Conservation (phyloP, 768 basidiomycete species). For the Rhizopogon rudus region DNA sequence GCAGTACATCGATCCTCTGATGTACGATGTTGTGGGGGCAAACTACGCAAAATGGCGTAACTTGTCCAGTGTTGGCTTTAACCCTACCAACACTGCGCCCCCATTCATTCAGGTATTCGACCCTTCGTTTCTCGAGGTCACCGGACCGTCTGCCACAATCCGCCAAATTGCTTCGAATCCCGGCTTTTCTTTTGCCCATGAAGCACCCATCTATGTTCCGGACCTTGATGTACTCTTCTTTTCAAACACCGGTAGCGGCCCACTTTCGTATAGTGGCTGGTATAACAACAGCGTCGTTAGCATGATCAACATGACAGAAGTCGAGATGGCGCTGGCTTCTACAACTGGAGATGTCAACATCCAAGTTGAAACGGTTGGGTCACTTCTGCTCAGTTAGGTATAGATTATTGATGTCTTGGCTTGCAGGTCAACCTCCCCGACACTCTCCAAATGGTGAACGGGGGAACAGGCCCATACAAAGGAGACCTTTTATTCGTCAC, state of each 20-base stretch:
- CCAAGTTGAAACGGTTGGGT: slow-evolving; percentile 38
- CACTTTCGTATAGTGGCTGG: slow-evolving; percentile 57
- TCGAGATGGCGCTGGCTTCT: slow-evolving; percentile 39
- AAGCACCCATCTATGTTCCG: slow-evolving; percentile 61
- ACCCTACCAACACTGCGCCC: slow-evolving; percentile 49
- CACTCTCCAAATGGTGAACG: slow-evolving; percentile 65
- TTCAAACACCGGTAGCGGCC: slow-evolving; percentile 61
- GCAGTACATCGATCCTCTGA: slow-evolving; percentile 45
- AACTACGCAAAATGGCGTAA: slow-evolving; percentile 29
- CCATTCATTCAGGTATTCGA: slow-evolving; percentile 55
- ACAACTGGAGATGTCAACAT: slow-evolving; percentile 38
- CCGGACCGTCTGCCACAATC: slow-evolving; percentile 52
- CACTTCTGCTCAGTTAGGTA: neutral
- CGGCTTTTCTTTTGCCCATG: slow-evolving; percentile 66
- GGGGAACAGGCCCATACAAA: slow-evolving; percentile 59
- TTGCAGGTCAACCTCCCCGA: slow-evolving; percentile 52
- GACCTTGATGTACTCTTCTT: slow-evolving; percentile 61
- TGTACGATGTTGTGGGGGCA: slow-evolving; percentile 42
- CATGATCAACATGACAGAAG: slow-evolving; percentile 57
- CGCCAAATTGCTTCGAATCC: slow-evolving; percentile 54
- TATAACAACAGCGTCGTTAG: slow-evolving; percentile 60
- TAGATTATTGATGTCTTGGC: neutral
- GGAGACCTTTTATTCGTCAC: slow-evolving; percentile 56
- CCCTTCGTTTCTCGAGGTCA: slow-evolving; percentile 46
- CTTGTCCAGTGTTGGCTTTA: slow-evolving; percentile 37